These are phyloP conservation scores for Boletus pseudo-olivaceus DNA, from an alignment of 768 basidiomycete genomes.

Conservation along the genomic window DNA sequence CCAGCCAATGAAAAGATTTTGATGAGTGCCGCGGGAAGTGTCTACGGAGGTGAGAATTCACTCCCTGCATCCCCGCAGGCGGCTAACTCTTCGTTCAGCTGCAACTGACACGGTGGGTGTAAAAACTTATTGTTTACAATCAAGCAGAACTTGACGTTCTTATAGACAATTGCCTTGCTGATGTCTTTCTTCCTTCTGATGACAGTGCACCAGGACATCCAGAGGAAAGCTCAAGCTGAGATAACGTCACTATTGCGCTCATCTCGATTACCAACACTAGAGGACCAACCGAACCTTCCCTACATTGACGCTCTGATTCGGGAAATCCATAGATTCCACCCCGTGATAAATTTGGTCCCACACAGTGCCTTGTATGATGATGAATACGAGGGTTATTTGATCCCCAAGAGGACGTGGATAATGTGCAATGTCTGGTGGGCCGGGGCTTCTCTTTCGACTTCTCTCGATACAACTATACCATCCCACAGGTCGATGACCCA, in stretches of 20 bases:
- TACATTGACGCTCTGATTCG: slow-evolving; percentile 25
- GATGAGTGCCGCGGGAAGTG: slow-evolving; percentile 6
- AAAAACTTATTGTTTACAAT: neutral
- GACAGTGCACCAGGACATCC: slow-evolving; percentile 19
- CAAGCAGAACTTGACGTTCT: neutral
- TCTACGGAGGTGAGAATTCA: slow-evolving; percentile 3
- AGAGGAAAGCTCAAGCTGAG: slow-evolving; percentile 25
- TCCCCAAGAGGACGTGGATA: slow-evolving; percentile 12
- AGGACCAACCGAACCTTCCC: slow-evolving; percentile 25
- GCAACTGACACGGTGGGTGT: slow-evolving; percentile 11
- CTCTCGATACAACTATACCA: neutral
- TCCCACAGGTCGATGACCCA: slow-evolving; percentile 31
- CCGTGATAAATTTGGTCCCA: slow-evolving; percentile 17
- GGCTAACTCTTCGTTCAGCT: neutral
- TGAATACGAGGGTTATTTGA: slow-evolving; percentile 7
- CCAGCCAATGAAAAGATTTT: neutral
- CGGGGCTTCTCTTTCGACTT: neutral
- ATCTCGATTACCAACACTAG: slow-evolving; percentile 19
- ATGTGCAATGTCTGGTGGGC: slow-evolving; percentile 14
- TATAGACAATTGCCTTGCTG: slow-evolving; percentile 3
- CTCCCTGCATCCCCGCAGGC: too few species aligned
- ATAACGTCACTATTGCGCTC: slow-evolving; percentile 21
- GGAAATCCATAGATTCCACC: slow-evolving; percentile 20
- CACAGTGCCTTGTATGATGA: slow-evolving; percentile 12
- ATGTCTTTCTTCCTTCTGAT: slow-evolving; percentile 16